Evolutionary conservation across 176 grass and related monocot species (phyloP), one percentile per base, ranked within the genome.

Genomic region (Puccinellia tenuiflora): DNA sequence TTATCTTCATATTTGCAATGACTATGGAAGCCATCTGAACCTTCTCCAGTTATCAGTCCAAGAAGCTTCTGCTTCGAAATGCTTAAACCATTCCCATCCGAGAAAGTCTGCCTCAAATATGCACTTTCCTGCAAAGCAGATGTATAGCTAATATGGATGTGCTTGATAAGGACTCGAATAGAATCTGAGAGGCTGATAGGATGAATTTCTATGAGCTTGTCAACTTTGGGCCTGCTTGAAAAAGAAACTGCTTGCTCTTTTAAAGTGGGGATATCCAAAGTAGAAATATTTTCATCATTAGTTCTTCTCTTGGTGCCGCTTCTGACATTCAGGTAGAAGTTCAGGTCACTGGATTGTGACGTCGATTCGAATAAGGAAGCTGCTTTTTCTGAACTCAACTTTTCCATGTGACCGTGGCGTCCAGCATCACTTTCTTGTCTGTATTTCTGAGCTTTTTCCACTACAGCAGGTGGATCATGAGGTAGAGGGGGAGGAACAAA

Each of bases 241-340:
- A n/a, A 54, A 28, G 69, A 72, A 74, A 75, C 68, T 69, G 82
- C 64, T 88, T 84, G 62, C 33, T 83, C 80, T 86, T 89, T 85
- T 76, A 82, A 81, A 73, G 37, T 28, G 18, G 84, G 74, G n/a
- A 68, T 56, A 40, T 79, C 73, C 56, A 79, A 74, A 79, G 45
- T 75, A 67, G 37, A 30, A 73, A 20, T 35, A 86, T 33, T 82
- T 46, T 82, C 34, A 45, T 65, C 52, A 56, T 47, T 81, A 25
- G 28, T 77, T 71, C 47, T 55, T 83, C 65, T 90, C 65, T 68
- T 74, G 70, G 48, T 80, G 48, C 51, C 83, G 79, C 76, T 93
- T 67, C 87, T 91, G 31, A 40, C 87, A 88, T 91, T 90, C 77
- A 98, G 92, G 77, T 83, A 95, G 80, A 91, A 93, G 57, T 86